Base-by-base conservation (phyloP, 208 protist genomes). In the Crithidia brevicula region DNA sequence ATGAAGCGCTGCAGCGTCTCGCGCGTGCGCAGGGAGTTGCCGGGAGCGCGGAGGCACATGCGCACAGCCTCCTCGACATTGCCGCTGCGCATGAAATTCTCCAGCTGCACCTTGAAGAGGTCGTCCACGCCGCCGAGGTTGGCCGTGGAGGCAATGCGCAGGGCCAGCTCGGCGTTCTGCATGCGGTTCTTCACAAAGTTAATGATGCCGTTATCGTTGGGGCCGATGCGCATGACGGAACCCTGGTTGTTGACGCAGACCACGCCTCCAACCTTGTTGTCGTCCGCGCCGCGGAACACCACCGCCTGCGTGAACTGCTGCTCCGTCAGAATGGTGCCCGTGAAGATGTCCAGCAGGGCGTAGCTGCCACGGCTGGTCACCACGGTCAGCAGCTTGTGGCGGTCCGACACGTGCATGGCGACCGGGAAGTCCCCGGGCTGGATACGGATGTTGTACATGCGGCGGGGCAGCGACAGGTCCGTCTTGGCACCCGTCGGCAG, bases 51-150 rank as follows among this genome's bases (percentile, higher is more conserved):
- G 27, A 98, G 85, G 67, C 98, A 99, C 45, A 99, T 81, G 65
- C 95, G 90, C 28, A 98, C 95, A 13, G 99, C 99, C 49, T 97
- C 97, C 62, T 97, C 89, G 47, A 98, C 90, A 38, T 98, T 84
- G 11, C 91, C 91, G 56, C 58, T 70, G 51, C 85, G 83, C 63
- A 99, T 90, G 52, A 94, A 84, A 61, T 94, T 82, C 23, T 99
- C 93, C 66, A 99, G 99, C 78, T 99, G 95, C 33, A 75, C 67
- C 7, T 77, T 62, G 75, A 99, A 99, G 23, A 99, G 85, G 34
- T 99, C 95, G 59, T 99, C 98, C 30, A 98, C 98, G 53, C 99
- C 99, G 50, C 94, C 91, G 22, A 99, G 88, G 72, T 99, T 98
- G 46, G 97, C 98, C 20, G 94, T 92, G 22, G 90, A 67, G 31